Evolutionary conservation across 2,329 filamentous ascomycete genomes (phyloP).

Genomic region (Microdochium paspali): DNA sequence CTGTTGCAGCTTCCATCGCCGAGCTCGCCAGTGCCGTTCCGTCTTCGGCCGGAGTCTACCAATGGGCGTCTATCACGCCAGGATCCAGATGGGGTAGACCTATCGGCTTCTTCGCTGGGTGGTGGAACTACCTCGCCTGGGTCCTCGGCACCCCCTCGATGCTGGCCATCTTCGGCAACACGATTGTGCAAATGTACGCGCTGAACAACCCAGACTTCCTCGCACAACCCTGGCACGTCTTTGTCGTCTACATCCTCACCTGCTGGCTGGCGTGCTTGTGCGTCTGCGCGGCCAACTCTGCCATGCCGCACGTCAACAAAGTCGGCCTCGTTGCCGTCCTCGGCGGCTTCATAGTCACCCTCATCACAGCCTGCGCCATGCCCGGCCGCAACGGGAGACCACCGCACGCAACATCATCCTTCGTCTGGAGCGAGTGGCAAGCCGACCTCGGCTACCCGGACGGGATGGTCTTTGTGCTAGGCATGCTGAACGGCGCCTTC

Average conservation of each 20-base stretch:
- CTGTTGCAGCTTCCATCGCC: conserved; percentile 48
- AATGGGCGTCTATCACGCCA: conserved; percentile 50
- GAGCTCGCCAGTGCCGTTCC: conserved; percentile 53
- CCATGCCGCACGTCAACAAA: conserved; percentile 41
- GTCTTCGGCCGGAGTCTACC: conserved; percentile 51
- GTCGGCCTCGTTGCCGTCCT: conserved; percentile 42
- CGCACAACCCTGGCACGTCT: conserved; percentile 30
- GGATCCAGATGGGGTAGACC: conserved; percentile 40
- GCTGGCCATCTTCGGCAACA: conserved; percentile 29
- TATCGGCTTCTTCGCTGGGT: conserved; percentile 35
- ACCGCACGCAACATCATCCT: conserved; percentile 19
- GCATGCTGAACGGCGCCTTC: conserved; percentile 52
- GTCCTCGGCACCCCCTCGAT: conserved; percentile 28
- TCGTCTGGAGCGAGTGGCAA: conserved; percentile 30
- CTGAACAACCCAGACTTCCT: conserved; percentile 27
- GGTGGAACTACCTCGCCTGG: conserved; percentile 36
- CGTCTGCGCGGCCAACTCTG: conserved; percentile 45
- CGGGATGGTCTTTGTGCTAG: conserved; percentile 27
- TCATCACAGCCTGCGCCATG: conserved; percentile 45
- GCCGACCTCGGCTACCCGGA: conserved; percentile 28
- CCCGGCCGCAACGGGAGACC: conserved; percentile 20
- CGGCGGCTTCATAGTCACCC: conserved; percentile 42
- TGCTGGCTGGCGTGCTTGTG: conserved; percentile 27
- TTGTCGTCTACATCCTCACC: conserved; percentile 28
- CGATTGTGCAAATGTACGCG: conserved; percentile 31